Evolutionary conservation across 805 yeast species (phyloP), one percentile per base, ranked within the genome.

Genomic region (Yamadazyma nakazawae): DNA sequence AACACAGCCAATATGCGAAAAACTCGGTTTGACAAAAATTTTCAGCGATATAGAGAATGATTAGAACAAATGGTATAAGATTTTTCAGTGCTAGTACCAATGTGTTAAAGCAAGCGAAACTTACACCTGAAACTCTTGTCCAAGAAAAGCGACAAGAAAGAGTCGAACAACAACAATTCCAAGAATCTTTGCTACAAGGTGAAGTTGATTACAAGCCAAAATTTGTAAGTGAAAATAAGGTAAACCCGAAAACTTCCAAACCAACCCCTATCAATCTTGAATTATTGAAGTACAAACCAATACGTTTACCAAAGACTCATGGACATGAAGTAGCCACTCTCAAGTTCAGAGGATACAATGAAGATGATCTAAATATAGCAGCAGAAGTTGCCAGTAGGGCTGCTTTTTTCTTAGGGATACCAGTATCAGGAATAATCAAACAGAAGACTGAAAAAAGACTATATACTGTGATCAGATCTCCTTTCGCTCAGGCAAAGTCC

Each of bases 391-490:
- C 94, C 3, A 72, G 86, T 46, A 81, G 99, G 67, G 89, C 90
- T 0, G 98, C 96, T 0, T 94, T 79, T 63, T 94, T 87, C 66
- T 70, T 94, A 56, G 92, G 95, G 8, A 82, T 94, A 54, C 97
- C 98, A 14, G 81, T 86, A 30, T 78, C 82, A 12, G 91, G 90
- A 1, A 84, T 92, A 16, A 75, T 87, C 83, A 41, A 64, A 80
- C 53, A 85, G 81, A 52, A 70, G 51, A 82, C 85, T 2, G 85
- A 81, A 61, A 80, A 83, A 57, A 87, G 92, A 66, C 79, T 90
- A 56, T 92, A 96, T 88, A 94, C 99, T 0, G 96, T 94, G 37
- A 90, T 85, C 59, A 80, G 84, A 63, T 83, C 96, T 2, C 97
- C 97, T 1, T 94, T 94, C 64, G 96, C 87, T 17, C 94, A 88